Evolutionary conservation across 306 rosid species (phyloP), one percentile per base, ranked within the genome.

Genomic region (Rosa persica): DNA sequence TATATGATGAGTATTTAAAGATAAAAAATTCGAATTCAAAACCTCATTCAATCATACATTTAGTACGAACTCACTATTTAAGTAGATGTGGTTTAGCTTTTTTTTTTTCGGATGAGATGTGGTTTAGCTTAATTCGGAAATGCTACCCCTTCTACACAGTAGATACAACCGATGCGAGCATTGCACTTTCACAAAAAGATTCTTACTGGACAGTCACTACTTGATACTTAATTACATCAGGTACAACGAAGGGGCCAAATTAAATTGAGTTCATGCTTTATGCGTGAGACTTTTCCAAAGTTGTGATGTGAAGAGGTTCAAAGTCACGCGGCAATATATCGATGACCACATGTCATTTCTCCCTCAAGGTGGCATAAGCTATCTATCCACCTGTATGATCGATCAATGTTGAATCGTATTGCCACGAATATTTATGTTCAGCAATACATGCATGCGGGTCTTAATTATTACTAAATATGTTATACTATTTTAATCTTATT

Each of bases 301-400:
- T 49, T 48, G 46, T 34, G 46, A 72, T 30, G 61, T 23, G 23
- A 67, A 38, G 15, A 12, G 16, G 30, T 17, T 34, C 46, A 46
- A 25, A 69, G n/a, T 70, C 23, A 25, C 17, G 40, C 40, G 46
- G 4, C 15, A 23, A 16, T 46, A 69, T 5, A 66, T 38, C 23
- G n/a, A 65, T 55, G 20, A 34, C 42, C 74, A 69, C 20, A 69
- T 69, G 42, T 20, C 17, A 47, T 47, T 27, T 69, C 54, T 22
- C 38, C 38, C 73, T 23, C 5, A n/a, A 22, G 73, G 73, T 69
- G 54, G 72, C 72, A n/a, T 68, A 69, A 39, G 38, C 54, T 43
- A 43, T 17, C 39, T 46, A 46, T 46, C 23, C 60, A 54, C 12
- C 60, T 54, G 20, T 54, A 8, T 19, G 1, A 52, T 52, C 9